Conservation (phyloP, 352 stramenopile genomes). For the Plasmopara halstedii region DNA sequence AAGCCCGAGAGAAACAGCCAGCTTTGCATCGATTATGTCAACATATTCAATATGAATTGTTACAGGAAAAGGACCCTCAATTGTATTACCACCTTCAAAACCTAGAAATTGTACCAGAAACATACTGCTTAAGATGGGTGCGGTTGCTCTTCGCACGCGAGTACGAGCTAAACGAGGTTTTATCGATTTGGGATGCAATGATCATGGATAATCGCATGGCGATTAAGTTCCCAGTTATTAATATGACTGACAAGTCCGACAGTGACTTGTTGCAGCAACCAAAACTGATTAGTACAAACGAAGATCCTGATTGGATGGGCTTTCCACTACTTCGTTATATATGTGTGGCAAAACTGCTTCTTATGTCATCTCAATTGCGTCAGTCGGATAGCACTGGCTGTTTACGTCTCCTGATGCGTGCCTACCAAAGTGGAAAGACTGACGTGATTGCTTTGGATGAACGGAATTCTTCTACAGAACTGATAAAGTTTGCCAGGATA, state of each 20-base stretch:
- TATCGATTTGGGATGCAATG: conserved; percentile 67
- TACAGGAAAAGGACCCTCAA: conserved; percentile 75
- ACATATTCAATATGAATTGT: conserved; percentile 66
- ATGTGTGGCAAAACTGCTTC: conserved; percentile 54
- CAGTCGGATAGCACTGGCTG: conserved; percentile 58
- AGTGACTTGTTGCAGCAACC: conserved; percentile 34
- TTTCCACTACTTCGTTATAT: conserved; percentile 69
- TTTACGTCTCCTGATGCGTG: conserved; percentile 67
- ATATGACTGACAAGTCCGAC: conserved; percentile 24
- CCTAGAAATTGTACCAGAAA: conserved; percentile 71
- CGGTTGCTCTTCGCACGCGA: conserved; percentile 73
- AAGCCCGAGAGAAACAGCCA: conserved; percentile 16
- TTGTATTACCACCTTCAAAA: conserved; percentile 76
- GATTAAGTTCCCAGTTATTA: conserved; percentile 34
- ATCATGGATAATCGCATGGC: conserved; percentile 31
- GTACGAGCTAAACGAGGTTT: conserved; percentile 51
- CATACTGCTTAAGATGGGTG: conserved; percentile 76
- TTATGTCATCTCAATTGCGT: conserved; percentile 47
- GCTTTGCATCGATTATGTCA: conserved; percentile 60
- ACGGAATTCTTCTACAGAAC: conserved; percentile 14
- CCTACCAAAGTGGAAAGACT: conserved; percentile 25
- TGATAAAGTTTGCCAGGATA: conserved; percentile 46
- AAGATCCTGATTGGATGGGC: conserved; percentile 32
- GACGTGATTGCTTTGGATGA: background rate
- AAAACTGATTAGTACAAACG: conserved; percentile 9